These are phyloP conservation scores for Apiospora arundinis DNA, from an alignment of 2,329 filamentous ascomycete species.

Conservation along the genomic window DNA sequence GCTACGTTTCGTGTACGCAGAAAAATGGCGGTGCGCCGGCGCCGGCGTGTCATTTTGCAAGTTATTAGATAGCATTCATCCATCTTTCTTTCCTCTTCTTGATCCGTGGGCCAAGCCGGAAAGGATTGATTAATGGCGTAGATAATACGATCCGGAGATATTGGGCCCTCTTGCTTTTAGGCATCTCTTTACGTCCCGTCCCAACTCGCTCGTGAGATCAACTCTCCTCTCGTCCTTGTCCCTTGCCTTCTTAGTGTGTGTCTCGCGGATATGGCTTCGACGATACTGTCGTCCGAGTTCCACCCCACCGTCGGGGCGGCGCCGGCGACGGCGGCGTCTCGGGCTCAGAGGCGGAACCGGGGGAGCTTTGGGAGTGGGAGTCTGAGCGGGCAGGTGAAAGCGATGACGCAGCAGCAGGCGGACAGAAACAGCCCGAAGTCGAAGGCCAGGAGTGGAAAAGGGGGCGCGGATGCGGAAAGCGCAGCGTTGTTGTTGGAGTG, in stretches of 20 bases:
- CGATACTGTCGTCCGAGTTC: slow-evolving; percentile 5
- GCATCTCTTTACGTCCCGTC: no score
- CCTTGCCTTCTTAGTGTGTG: not conserved
- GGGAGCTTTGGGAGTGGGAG: not conserved
- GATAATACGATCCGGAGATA: not conserved
- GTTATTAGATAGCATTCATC: not conserved
- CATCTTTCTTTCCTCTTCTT: not conserved
- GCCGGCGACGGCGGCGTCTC: not conserved
- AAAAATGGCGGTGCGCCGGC: not conserved
- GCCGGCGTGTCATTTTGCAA: not conserved
- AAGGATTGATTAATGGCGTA: not conserved
- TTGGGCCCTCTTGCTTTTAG: not conserved
- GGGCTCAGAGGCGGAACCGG: not conserved
- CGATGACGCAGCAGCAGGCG: not conserved
- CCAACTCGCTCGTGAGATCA: no score
- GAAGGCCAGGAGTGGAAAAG: not conserved
- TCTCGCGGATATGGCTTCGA: not conserved
- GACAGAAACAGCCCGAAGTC: not conserved
- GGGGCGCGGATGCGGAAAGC: not conserved
- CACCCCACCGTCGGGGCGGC: not conserved
- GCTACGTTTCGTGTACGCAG: not conserved
- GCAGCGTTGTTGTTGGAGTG: slow-evolving; percentile 7
- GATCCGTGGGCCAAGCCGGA: not conserved
- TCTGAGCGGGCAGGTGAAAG: not conserved
- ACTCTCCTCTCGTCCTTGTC: no score